Conservation (phyloP, 208 protist species). For the Wallacemonas sp. region DNA sequence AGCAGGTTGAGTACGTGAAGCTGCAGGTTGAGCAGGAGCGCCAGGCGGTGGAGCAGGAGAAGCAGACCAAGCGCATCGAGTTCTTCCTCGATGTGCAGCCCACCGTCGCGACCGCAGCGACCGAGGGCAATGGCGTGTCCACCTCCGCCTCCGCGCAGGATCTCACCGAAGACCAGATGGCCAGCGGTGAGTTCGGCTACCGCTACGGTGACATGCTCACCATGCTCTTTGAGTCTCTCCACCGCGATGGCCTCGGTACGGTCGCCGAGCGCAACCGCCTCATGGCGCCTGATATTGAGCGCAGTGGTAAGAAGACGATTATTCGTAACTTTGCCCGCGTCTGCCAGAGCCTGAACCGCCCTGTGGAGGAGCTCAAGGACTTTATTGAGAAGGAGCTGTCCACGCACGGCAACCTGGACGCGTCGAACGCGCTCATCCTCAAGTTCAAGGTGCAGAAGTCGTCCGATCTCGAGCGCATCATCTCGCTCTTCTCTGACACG, state of each 20-base stretch:
- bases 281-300: slow-evolving; percentile 78
- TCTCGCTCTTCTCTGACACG: slow-evolving; percentile 89
- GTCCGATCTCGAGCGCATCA: slow-evolving; percentile 74
- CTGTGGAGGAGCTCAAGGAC: slow-evolving; percentile 88
- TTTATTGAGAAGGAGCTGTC: slow-evolving; percentile 93
- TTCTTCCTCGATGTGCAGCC: slow-evolving; percentile 47
- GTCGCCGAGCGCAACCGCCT: slow-evolving; percentile 78
- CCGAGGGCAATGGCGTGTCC: background rate
- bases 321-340: slow-evolving; percentile 92
- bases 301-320: slow-evolving; percentile 89
- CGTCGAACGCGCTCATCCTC: slow-evolving; percentile 85
- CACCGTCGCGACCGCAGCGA: slow-evolving; percentile 9
- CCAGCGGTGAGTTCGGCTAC: slow-evolving; percentile 46
- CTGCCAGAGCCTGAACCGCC: slow-evolving; percentile 82
- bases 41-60: slow-evolving; percentile 35
- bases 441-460: slow-evolving; percentile 87
- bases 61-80: slow-evolving; percentile 48
- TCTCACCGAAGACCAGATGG: slow-evolving; percentile 14
- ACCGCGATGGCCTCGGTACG: slow-evolving; percentile 69
- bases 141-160: slow-evolving; percentile 22
- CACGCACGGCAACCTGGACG: slow-evolving; percentile 82
- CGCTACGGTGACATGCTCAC: slow-evolving; percentile 74
- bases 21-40: slow-evolving; percentile 39
- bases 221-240: slow-evolving; percentile 62
- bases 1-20: slow-evolving; percentile 62